Conservation (phyloP, 2,329 filamentous ascomycete genomes). For the Pseudocercospora musae region DNA sequence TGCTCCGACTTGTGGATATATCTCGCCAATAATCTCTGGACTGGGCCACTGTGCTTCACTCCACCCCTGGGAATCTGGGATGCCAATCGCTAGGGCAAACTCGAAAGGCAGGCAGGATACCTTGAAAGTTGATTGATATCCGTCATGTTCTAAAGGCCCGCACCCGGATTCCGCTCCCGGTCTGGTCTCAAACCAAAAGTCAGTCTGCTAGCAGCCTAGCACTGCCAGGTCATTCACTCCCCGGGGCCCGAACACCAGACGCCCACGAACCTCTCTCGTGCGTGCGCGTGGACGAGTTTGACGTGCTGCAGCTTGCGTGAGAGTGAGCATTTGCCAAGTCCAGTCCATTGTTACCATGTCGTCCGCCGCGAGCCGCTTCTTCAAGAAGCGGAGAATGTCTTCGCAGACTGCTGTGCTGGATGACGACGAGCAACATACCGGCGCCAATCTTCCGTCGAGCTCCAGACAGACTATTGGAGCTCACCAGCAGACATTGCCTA, state of each 20-base stretch:
- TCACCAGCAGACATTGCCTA: constrained; percentile 1
- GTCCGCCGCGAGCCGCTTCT: constrained; percentile 16
- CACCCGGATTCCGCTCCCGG: constrained; percentile 1
- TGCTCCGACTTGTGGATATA: neutral
- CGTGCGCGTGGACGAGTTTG: neutral
- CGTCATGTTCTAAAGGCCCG: neutral
- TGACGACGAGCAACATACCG: constrained; percentile 6
- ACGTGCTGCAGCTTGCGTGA: constrained; percentile 2
- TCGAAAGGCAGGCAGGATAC: neutral
- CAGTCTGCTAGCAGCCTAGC: neutral
- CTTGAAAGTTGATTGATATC: too few species aligned
- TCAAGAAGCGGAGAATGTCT: constrained; percentile 26
- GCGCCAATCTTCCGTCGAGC: neutral
- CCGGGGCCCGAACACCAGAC: too few species aligned
- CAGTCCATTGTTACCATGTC: constrained; percentile 11
- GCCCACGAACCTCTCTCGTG: neutral
- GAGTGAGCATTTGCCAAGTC: constrained; percentile 8
- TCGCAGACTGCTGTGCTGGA: constrained; percentile 5
- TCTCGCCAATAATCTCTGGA: neutral
- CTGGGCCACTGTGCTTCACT: neutral
- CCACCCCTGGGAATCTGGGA: neutral
- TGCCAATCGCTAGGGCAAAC: too few species aligned
- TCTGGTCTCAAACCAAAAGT: neutral
- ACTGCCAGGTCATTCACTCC: neutral
- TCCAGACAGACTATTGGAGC: neutral